Conservation (phyloP, 2,329 filamentous ascomycete species). For the Hypoxylon sp. region DNA sequence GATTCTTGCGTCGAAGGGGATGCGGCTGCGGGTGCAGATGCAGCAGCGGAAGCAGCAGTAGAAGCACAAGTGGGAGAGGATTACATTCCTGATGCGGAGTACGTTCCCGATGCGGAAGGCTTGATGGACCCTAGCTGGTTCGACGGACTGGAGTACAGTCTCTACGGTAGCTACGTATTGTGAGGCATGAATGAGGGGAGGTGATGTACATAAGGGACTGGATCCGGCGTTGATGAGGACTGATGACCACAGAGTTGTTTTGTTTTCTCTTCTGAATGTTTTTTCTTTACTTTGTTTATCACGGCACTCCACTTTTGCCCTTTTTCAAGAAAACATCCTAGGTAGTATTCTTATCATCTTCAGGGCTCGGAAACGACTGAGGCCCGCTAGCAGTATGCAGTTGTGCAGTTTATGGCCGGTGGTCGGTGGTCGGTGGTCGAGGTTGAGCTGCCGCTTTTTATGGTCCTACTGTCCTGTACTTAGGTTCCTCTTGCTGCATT, state of each 20-base stretch:
- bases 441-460: no score
- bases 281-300: neutral
- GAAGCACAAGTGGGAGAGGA: no score
- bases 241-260: neutral
- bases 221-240: neutral
- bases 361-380: neutral
- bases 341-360: neutral
- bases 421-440: neutral
- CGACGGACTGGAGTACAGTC: neutral
- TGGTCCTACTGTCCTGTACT: neutral
- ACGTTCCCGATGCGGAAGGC: neutral
- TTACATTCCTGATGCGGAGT: no score
- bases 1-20: neutral
- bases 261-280: neutral
- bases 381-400: neutral
- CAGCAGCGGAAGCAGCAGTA: neutral
- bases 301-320: neutral
- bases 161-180: neutral
- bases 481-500: neutral
- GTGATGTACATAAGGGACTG: constrained; percentile 1
- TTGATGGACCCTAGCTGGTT: neutral
- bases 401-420: neutral
- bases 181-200: neutral
- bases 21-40: no score
- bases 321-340: neutral